Base-by-base conservation (phyloP, 352 stramenopile species). In the Phytophthora meadii region DNA sequence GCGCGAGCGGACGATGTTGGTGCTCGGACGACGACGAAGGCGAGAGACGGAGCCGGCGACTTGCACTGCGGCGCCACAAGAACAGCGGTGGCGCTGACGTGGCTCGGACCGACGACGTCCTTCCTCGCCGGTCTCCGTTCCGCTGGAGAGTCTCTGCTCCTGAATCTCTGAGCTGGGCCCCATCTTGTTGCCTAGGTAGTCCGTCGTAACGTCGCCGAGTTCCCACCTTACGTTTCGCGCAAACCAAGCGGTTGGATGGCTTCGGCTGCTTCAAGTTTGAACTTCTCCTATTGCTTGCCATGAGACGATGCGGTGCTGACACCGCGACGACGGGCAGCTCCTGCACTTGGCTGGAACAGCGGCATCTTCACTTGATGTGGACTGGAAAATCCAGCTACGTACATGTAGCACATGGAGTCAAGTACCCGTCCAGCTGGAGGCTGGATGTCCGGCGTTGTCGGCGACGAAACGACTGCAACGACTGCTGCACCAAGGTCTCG, bases 21-120 rank as follows among this genome's bases (percentile, higher is more conserved):
- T 10, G 40, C 40, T 46, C 37, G 54, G 27, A 61, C 27, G 36
- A 44, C 54, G 54, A 56, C 49, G 37, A 50, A 39, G 19, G 47
- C 49, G 25, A 70, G 63, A 71, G 55, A 63, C 53, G 53, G 54
- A 61, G 54, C 59, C 30, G 7, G 25, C 37, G 50, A 65, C 61
- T 67, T 72, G 67, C 54, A 60, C 25, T 41, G 55, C 22, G 14
- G 57, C 48, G n/a, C 40, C 58, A 52, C 49, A 51, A 56, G 42
- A 66, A 54, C 30, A 36, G 30, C 14, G 24, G 15, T 19, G 41
- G 42, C n/a, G n/a, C 52, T 60, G 57, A 65, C 57, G 57, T 59
- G 57, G 57, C 39, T 47, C 40, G 28, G 25, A 56, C 25, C 45
- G 42, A 68, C 61, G 36, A 19, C 34, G 19, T 15, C 32, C 1